Evolutionary conservation across 345 rosid species (phyloP), one percentile per base, ranked within the genome.

Genomic region (Anastatica hierochuntica): DNA sequence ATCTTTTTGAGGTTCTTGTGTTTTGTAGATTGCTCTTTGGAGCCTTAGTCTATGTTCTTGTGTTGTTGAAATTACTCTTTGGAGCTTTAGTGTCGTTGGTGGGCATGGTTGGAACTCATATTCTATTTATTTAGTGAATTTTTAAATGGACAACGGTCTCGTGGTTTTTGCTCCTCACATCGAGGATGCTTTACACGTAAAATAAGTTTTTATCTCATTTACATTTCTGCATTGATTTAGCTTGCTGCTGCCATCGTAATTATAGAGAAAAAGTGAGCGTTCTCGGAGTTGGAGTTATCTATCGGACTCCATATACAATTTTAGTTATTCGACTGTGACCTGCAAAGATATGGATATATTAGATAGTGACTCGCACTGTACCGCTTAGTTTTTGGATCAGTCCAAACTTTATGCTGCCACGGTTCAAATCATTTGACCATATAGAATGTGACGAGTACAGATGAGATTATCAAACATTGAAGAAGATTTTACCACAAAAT

Each of bases 261-360:
- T n/a, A n/a, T n/a, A 39, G 48, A 37, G 31, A 63, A 38, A 43
- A 16, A n/a, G 13, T 20, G 43, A 55, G 30, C 21, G 55, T 55
- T 47, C 56, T n/a, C 29, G 13, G 49, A 63, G 36, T 47, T 63
- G 62, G 68, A 63, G 37, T 55, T 63, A 55, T 55, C 56, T 63
- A 55, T 63, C 62, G 40, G 53, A 43, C 56, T 40, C 56, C 13
- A 35, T 56, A 48, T 56, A 64, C 63, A 49, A 23, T 56, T 49
- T 64, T 49, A 13, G 52, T 49, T 56, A 64, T 56, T 56, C 63
- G 45, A 64, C n/a, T 19, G 45, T 49, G 57, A 64, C 69, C 17
- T 2, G 24, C 24, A 21, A 21, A 21, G 3, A n/a, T n/a, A n/a
- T 21, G 24, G 4, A 21, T 21, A 21, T 21, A 21, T 21, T 21